A percentile compares a stretch with the other conserved stretches of the same genome.
These are phyloP conservation scores for Ramaria rubella DNA, from an alignment of 768 basidiomycete genomes.

Conservation along the genomic window DNA sequence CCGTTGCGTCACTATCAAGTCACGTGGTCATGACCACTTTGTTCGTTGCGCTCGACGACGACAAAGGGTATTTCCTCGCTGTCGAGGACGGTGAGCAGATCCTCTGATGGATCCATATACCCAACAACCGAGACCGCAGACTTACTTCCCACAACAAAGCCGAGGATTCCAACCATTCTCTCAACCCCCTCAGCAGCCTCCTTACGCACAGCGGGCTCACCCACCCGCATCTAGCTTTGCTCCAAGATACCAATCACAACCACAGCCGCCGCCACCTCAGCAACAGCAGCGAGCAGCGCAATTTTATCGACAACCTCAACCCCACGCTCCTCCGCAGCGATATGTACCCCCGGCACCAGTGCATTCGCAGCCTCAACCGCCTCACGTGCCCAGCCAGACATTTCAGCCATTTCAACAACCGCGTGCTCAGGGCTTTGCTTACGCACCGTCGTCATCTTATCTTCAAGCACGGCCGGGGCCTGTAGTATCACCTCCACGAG, in stretches of 20 bases:
- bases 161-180: background rate
- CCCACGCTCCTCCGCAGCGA: background rate
- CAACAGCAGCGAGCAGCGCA: background rate
- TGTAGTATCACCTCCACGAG: background rate
- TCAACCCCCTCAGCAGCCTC: background rate
- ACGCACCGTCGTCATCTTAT: background rate
- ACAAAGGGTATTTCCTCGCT: too few relatives aligned
- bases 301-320: background rate
- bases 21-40: too few relatives aligned
- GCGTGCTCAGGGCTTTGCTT: background rate
- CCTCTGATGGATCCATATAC: conserved; percentile 2
- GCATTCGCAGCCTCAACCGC: background rate
- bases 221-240: background rate
- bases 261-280: too few relatives aligned
- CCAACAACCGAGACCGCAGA: background rate
- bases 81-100: background rate
- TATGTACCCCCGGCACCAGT: background rate
- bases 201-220: background rate
- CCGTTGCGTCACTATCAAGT: too few relatives aligned
- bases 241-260: background rate
- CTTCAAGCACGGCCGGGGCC: background rate
- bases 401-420: background rate
- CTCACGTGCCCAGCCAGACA: background rate
- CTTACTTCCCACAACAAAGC: background rate
- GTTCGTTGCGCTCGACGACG: too few relatives aligned